Percentiles rank a stretch among this genome's conserved stretches.
Conservation (phyloP, 305 asterid species). For the Plantago lanceolata region DNA sequence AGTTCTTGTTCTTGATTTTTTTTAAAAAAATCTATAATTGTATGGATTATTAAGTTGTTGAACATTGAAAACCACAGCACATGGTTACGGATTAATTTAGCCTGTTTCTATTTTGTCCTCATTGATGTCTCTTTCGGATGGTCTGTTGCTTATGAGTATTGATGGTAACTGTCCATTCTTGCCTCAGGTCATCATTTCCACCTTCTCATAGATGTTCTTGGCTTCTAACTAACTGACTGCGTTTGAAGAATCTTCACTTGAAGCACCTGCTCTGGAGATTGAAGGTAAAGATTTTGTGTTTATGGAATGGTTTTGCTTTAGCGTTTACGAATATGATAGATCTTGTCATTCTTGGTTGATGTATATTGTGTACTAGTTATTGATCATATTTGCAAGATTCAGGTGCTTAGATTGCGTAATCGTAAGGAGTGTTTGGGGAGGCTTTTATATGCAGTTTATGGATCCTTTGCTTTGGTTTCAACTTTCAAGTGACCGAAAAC, state of each 20-base stretch:
- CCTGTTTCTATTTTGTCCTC: slow-evolving; percentile 33
- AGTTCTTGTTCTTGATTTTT: neutral
- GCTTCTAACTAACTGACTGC: slow-evolving; percentile 24
- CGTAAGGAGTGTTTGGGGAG: neutral
- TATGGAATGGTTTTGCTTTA: slow-evolving; percentile 17
- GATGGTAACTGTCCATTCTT: slow-evolving; percentile 31
- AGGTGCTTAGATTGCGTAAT: neutral
- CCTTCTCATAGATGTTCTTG: slow-evolving; percentile 23
- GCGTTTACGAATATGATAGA: neutral
- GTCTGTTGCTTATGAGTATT: slow-evolving; percentile 35
- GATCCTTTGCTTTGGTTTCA: neutral
- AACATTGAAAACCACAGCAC: slow-evolving; percentile 40
- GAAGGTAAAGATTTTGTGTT: slow-evolving; percentile 37
- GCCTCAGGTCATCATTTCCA: slow-evolving; percentile 31
- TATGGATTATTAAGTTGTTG: slow-evolving; percentile 10
- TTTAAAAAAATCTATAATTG: slow-evolving; percentile 30
- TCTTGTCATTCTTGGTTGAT: too few relatives aligned
- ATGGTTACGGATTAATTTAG: slow-evolving; percentile 38
- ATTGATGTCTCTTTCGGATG: slow-evolving; percentile 27
- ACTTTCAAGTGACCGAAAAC: neutral
- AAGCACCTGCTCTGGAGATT: slow-evolving; percentile 31
- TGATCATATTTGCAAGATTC: slow-evolving; percentile 21
- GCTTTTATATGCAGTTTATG: neutral
- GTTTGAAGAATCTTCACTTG: slow-evolving; percentile 55
- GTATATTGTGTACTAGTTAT: too few relatives aligned